A percentile compares a stretch with the other conserved stretches of the same genome.
Conservation (phyloP, 139 green algal species). For the Coelastrella sp. region DNA sequence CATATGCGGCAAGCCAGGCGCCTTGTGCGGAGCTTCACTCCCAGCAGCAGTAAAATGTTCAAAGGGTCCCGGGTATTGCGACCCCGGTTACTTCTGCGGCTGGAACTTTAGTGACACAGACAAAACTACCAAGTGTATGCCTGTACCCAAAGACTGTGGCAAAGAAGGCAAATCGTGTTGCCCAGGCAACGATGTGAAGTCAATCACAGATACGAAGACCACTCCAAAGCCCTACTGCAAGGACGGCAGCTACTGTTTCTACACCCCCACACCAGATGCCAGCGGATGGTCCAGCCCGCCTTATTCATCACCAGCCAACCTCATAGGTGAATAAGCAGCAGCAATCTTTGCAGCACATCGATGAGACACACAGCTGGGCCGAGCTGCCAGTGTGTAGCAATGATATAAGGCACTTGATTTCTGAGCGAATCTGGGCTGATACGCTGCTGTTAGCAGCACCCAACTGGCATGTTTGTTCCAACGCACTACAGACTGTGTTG, state of each 20-base stretch:
- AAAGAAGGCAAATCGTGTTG: slow-evolving; percentile 14
- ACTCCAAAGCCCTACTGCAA: slow-evolving; percentile 9
- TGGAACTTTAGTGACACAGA: slow-evolving; percentile 12
- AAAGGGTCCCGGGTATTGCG: slow-evolving; percentile 7
- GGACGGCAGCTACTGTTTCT: slow-evolving; percentile 40
- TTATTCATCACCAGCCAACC: slow-evolving; percentile 13
- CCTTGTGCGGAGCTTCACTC: slow-evolving; percentile 5
- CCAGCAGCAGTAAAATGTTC: not conserved
- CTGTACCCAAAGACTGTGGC: slow-evolving; percentile 18
- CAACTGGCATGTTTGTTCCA: too few species aligned
- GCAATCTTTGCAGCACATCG: not conserved
- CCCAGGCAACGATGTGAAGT: slow-evolving; percentile 12
- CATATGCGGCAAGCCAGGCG: not conserved
- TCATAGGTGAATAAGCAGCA: slow-evolving; percentile 10
- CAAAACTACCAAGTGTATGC: slow-evolving; percentile 14
- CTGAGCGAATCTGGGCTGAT: too few species aligned
- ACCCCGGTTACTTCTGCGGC: slow-evolving; percentile 9
- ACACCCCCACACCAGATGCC: slow-evolving; percentile 22
- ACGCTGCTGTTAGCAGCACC: too few species aligned
- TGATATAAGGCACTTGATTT: too few species aligned
- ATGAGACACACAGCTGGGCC: too few species aligned
- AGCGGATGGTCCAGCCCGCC: slow-evolving; percentile 26
- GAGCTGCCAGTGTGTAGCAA: too few species aligned
- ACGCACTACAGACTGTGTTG: too few species aligned
- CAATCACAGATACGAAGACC: not conserved